Conservation (phyloP, 257 asterid genomes). For the Handroanthus guayacan region DNA sequence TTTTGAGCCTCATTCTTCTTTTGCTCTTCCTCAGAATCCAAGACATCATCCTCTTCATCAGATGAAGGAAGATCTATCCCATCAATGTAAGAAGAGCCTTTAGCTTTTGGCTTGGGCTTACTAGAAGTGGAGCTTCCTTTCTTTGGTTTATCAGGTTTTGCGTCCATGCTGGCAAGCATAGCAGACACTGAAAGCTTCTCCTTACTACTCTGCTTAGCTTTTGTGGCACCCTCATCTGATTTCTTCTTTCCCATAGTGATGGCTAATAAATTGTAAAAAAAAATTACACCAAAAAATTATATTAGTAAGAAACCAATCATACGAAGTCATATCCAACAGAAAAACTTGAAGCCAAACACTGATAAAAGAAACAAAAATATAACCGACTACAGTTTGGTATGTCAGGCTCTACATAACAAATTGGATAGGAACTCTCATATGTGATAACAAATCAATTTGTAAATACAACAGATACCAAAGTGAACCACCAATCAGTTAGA, state of each 20-base stretch:
- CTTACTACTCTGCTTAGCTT: constrained; percentile 51
- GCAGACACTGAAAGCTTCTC: constrained; percentile 59
- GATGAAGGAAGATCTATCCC: constrained; percentile 67
- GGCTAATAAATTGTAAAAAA: not conserved
- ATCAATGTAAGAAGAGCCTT: constrained; percentile 53
- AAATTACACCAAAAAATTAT: not conserved
- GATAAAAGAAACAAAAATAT: not conserved
- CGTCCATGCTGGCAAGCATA: constrained; percentile 63
- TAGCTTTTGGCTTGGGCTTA: constrained; percentile 54
- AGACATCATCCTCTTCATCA: constrained; percentile 57
- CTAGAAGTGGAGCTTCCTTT: constrained; percentile 44
- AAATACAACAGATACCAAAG: not conserved
- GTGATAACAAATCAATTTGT: not conserved
- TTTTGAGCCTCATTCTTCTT: constrained; percentile 31
- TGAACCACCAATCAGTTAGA: not conserved
- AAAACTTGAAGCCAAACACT: not conserved
- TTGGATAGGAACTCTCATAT: not conserved
- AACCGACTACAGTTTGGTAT: not conserved
- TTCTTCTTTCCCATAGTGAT: constrained; percentile 61
- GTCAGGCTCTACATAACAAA: not conserved
- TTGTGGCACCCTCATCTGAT: constrained; percentile 48
- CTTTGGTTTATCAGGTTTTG: constrained; percentile 57
- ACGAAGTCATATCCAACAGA: not conserved
- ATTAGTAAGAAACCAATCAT: not conserved
- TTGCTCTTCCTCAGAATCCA: constrained; percentile 41